Evolutionary conservation across 371 early-diverging fungal species (phyloP), one percentile per base, ranked within the genome.

Genomic region (Mucor mucedo): DNA sequence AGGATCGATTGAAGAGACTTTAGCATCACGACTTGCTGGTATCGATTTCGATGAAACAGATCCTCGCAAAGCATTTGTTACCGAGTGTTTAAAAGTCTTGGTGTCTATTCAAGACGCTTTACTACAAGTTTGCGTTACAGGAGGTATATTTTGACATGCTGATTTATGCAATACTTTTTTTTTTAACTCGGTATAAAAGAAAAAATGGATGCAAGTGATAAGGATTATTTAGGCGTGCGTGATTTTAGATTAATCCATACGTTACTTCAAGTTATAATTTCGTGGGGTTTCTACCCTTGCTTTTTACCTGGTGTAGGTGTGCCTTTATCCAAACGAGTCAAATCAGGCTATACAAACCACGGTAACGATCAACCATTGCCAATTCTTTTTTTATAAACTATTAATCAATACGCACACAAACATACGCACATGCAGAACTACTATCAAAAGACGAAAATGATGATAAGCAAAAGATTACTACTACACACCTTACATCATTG

Each of bases 211-310:
- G 59, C 68, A 29, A 53, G 52, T 11, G 70, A 77, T 27, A 65
- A 67, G 38, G 88, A 88, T 40, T 60, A 78, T 44, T 67, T 88
- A 32, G 89, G 89, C 47, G 80, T 88, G 27, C 73, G 85, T 68
- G 89, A 88, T 62, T 70, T 85, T 42, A 73, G 87, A n/a, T 69
- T 88, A 60, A 72, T 88, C 28, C 85, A 87, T 59, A 88, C 89
- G 5, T 68, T 90, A 70, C 62, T 88, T 11, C 88, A 90, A 70
- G 84, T 89, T 14, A 71, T 87, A 27, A 71, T 89, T 9, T 84
- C 84, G 33, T 90, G 90, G 90, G 90, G 90, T 5, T 71, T 88
- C 2, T 86, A 85, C 65, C 91, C 92, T 7, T 84, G 82, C 45
- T 72, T 90, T 39, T 53, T 84, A 29, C 82, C 86, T 0, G 92